Evolutionary conservation across 768 basidiomycete species (phyloP).

Genomic region (Lentinula detonsa): DNA sequence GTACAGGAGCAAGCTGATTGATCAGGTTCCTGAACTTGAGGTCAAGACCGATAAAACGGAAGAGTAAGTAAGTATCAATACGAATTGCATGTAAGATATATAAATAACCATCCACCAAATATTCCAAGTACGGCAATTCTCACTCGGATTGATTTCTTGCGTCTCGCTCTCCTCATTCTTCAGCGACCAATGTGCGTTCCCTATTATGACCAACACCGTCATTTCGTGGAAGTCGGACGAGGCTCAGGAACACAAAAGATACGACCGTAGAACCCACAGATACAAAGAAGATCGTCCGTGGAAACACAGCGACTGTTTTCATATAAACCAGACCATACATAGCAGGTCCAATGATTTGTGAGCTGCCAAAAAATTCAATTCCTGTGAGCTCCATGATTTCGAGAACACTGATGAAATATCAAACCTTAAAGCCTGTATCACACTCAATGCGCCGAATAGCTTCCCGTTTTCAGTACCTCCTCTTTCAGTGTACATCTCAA

Average conservation of each 20-base stretch:
- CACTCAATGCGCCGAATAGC: slow-evolving; percentile 77
- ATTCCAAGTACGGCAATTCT: too few relatives aligned
- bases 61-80: too few relatives aligned
- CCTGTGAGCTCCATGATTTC: neutral
- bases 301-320: slow-evolving; percentile 63
- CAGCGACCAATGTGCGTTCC: too few relatives aligned
- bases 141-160: too few relatives aligned
- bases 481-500: slow-evolving; percentile 54
- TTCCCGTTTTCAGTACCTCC: slow-evolving; percentile 61
- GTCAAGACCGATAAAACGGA: too few relatives aligned
- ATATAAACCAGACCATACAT: slow-evolving; percentile 69
- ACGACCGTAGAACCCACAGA: slow-evolving; percentile 32
- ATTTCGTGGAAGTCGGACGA: slow-evolving; percentile 35
- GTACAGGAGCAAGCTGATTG: too few relatives aligned
- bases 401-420: slow-evolving; percentile 6
- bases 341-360: slow-evolving; percentile 65
- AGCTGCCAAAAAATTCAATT: slow-evolving; percentile 26
- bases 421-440: slow-evolving; percentile 64
- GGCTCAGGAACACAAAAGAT: slow-evolving; percentile 37
- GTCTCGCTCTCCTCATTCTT: too few relatives aligned
- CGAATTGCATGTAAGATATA: too few relatives aligned
- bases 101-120: too few relatives aligned
- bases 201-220: neutral
- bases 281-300: slow-evolving; percentile 65
- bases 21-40: too few relatives aligned